Percentiles rank a stretch among this genome's conserved stretches.
These are phyloP conservation scores for Tylopilus rubrobrunneus DNA, from an alignment of 768 basidiomycete genomes.

Conservation along the genomic window DNA sequence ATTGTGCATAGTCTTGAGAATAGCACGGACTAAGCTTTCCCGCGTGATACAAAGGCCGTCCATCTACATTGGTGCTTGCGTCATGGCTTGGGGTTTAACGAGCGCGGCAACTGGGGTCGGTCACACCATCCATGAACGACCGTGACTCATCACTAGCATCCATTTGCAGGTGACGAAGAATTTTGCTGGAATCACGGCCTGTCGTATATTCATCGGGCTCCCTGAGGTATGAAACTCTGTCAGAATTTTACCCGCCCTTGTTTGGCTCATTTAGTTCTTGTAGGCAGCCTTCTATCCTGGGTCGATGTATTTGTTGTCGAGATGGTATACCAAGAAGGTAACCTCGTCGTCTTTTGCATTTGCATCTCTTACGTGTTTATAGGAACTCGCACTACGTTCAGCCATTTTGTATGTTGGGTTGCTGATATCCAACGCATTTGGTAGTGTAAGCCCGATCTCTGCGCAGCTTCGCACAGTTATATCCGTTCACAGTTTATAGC, in stretches of 20 bases:
- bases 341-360: neutral
- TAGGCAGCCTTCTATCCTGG: slow-evolving; percentile 67
- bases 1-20: neutral
- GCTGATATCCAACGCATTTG: slow-evolving; percentile 15
- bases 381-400: slow-evolving; percentile 66
- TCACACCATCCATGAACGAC: neutral
- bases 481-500: slow-evolving; percentile 40
- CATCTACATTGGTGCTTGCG: slow-evolving; percentile 56
- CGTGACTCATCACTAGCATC: neutral
- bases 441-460: slow-evolving; percentile 27
- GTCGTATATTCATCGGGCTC: no score
- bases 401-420: slow-evolving; percentile 58
- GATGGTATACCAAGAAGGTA: slow-evolving; percentile 24
- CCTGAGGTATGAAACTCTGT: no score
- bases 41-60: no score
- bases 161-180: slow-evolving; percentile 29
- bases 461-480: neutral
- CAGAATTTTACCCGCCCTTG: slow-evolving; percentile 31
- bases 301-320: slow-evolving; percentile 24
- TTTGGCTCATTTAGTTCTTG: neutral
- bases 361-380: neutral
- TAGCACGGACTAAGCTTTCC: no score
- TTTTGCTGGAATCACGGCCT: no score
- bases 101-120: slow-evolving; percentile 58
- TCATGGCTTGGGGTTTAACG: slow-evolving; percentile 59